These are phyloP conservation scores for Cutaneotrichosporon cavernicola DNA, from an alignment of 1,284 basidiomycete genomes.

Conservation along the genomic window DNA sequence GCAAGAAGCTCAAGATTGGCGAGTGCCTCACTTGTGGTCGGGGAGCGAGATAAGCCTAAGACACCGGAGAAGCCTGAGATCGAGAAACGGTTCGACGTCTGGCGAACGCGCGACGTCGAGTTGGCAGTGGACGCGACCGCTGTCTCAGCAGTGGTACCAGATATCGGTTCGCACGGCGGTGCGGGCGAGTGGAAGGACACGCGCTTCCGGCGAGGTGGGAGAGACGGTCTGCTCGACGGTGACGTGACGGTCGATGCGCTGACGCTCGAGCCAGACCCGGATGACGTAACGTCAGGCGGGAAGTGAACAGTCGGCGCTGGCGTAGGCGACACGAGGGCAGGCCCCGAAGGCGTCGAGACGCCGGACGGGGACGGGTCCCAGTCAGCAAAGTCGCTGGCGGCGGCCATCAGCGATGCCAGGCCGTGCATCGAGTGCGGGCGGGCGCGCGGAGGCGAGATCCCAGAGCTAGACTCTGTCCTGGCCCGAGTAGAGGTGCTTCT, in stretches of 20 bases:
- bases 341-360: slow-evolving; percentile 4
- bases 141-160: slow-evolving; percentile 39
- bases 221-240: slow-evolving; percentile 8
- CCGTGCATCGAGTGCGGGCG: slow-evolving; percentile 33
- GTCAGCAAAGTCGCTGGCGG: slow-evolving; percentile 18
- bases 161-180: slow-evolving; percentile 39
- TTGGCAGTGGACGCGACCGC: slow-evolving; percentile 26
- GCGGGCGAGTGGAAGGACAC: slow-evolving; percentile 43
- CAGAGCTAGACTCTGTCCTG: slow-evolving; percentile 15
- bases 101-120: slow-evolving; percentile 8
- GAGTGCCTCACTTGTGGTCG: slow-evolving; percentile 34
- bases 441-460: slow-evolving; percentile 12
- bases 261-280: not conserved
- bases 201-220: slow-evolving; percentile 22
- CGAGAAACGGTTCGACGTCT: slow-evolving; percentile 34
- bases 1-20: slow-evolving; percentile 38
- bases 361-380: slow-evolving; percentile 15
- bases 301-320: slow-evolving; percentile 25
- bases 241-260: slow-evolving; percentile 4
- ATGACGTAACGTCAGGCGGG: slow-evolving; percentile 16
- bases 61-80: slow-evolving; percentile 44
- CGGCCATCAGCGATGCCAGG: slow-evolving; percentile 29
- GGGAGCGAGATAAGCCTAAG: slow-evolving; percentile 33
- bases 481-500: slow-evolving; percentile 33
- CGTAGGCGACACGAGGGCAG: slow-evolving; percentile 18